Conservation (phyloP, 1,284 basidiomycete genomes). For the Tausonia pullulans region DNA sequence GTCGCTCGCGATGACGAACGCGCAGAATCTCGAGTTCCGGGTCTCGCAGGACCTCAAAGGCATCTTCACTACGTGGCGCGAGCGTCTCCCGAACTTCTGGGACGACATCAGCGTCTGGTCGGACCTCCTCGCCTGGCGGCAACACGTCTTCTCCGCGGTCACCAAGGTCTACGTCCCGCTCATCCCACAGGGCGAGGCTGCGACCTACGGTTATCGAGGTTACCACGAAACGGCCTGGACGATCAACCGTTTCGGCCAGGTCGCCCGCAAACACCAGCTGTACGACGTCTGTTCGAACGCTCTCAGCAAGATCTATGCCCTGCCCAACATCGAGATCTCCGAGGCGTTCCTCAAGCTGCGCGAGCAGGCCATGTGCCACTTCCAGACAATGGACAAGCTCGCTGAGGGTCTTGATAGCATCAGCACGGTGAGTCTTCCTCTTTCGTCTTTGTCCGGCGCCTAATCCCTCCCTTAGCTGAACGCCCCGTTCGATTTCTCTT, state of each 20-base stretch:
- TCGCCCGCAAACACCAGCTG: constrained; percentile 92
- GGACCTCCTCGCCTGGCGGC: constrained; percentile 94
- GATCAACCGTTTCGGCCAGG: constrained; percentile 99
- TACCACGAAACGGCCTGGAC: constrained; percentile 99
- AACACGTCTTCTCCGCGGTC: constrained; percentile 82
- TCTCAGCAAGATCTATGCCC: constrained; percentile 93
- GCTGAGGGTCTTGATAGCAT: constrained; percentile 93
- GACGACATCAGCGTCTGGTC: constrained; percentile 99
- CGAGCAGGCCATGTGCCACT: constrained; percentile 98
- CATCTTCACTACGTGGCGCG: constrained; percentile 93
- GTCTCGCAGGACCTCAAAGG: constrained; percentile 84
- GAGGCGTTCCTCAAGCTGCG: constrained; percentile 98
- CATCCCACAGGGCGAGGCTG: constrained; percentile 44
- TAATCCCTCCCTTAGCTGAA: no score
- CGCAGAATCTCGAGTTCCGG: constrained; percentile 84
- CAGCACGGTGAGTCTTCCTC: constrained; percentile 50
- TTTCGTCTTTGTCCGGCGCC: background rate
- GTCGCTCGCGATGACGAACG: constrained; percentile 75
- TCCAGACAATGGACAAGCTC: constrained; percentile 88
- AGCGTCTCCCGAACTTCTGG: constrained; percentile 87
- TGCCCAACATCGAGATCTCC: constrained; percentile 99
- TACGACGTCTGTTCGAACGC: constrained; percentile 92
- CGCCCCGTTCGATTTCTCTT: no score
- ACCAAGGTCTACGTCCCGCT: constrained; percentile 94
- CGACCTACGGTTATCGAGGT: constrained; percentile 90